These are phyloP conservation scores for Prinsepia uniflora DNA, from an alignment of 306 rosid species.

Conservation along the genomic window DNA sequence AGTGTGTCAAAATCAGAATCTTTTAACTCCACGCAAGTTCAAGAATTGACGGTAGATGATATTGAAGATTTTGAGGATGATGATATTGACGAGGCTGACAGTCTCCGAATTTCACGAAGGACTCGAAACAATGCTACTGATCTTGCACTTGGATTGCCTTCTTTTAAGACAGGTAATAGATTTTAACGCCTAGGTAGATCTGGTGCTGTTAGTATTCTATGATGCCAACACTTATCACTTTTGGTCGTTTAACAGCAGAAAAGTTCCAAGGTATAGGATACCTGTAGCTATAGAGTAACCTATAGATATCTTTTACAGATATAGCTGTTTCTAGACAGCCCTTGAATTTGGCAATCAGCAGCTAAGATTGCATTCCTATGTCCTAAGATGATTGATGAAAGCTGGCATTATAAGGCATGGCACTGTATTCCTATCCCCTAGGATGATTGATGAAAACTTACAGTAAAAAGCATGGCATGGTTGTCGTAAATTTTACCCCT, in stretches of 20 bases:
- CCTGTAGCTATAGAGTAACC: background rate
- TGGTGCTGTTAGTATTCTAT: slow-evolving; percentile 1
- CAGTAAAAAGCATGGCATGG: background rate
- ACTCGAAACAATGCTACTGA: slow-evolving; percentile 81
- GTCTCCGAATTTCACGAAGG: slow-evolving; percentile 56
- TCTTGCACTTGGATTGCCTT: slow-evolving; percentile 73
- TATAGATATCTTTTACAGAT: background rate
- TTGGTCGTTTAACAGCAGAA: too few relatives aligned
- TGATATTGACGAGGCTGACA: slow-evolving; percentile 38
- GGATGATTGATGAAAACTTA: background rate
- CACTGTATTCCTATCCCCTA: background rate
- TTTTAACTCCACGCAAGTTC: slow-evolving; percentile 64
- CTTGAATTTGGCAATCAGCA: slow-evolving; percentile 3
- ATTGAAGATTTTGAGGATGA: slow-evolving; percentile 93
- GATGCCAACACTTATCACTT: background rate
- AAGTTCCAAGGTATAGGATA: background rate
- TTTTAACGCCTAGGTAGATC: slow-evolving; percentile 18
- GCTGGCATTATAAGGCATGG: background rate
- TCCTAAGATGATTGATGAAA: background rate
- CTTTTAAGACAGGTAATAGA: slow-evolving; percentile 81
- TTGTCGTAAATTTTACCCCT: slow-evolving; percentile 4
- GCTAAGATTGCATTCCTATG: background rate
- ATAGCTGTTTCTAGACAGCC: background rate
- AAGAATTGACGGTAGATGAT: slow-evolving; percentile 85
- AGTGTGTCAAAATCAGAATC: slow-evolving; percentile 74